These are phyloP conservation scores for Wickerhamiella vanderwaltii DNA, from an alignment of 805 yeast genomes.

Conservation along the genomic window DNA sequence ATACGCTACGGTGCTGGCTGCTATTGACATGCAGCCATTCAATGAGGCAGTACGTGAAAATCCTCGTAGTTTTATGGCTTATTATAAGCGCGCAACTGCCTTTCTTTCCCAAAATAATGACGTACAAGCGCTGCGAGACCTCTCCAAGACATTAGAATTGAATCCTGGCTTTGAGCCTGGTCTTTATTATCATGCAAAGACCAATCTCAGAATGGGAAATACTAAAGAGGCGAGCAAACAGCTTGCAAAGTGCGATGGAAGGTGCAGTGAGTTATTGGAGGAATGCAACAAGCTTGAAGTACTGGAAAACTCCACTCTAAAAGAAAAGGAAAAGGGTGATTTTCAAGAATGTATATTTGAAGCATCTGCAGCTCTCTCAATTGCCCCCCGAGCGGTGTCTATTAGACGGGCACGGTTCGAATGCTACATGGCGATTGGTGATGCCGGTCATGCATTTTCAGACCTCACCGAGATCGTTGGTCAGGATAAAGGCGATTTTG, in stretches of 20 bases:
- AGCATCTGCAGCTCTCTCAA: slow-evolving; percentile 22
- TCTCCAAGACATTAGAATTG: slow-evolving; percentile 25
- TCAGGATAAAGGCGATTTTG: slow-evolving; percentile 22
- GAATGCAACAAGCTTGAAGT: slow-evolving; percentile 14
- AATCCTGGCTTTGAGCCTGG: slow-evolving; percentile 29
- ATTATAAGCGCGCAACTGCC: slow-evolving; percentile 30
- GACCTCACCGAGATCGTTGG: slow-evolving; percentile 26
- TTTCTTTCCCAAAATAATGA: slow-evolving; percentile 27
- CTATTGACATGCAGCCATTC: slow-evolving; percentile 15
- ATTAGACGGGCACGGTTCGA: slow-evolving; percentile 25
- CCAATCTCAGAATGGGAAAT: slow-evolving; percentile 26
- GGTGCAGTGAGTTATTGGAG: slow-evolving; percentile 18
- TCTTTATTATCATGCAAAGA: slow-evolving; percentile 25
- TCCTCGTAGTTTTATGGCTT: slow-evolving; percentile 24
- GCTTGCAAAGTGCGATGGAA: slow-evolving; percentile 12
- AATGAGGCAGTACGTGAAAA: slow-evolving; percentile 23
- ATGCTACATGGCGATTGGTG: slow-evolving; percentile 26
- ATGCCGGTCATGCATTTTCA: slow-evolving; percentile 25
- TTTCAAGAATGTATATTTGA: slow-evolving; percentile 20
- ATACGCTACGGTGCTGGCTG: too few species aligned
- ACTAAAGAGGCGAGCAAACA: slow-evolving; percentile 20
- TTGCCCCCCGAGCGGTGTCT: slow-evolving; percentile 22
- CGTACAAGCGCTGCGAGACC: slow-evolving; percentile 28
- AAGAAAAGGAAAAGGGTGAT: slow-evolving; percentile 15
- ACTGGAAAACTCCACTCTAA: slow-evolving; percentile 12